phyloP scores from a whole-genome alignment of 2,329 filamentous ascomycete genomes.

The Ophiostoma novo-ulmi region DNA sequence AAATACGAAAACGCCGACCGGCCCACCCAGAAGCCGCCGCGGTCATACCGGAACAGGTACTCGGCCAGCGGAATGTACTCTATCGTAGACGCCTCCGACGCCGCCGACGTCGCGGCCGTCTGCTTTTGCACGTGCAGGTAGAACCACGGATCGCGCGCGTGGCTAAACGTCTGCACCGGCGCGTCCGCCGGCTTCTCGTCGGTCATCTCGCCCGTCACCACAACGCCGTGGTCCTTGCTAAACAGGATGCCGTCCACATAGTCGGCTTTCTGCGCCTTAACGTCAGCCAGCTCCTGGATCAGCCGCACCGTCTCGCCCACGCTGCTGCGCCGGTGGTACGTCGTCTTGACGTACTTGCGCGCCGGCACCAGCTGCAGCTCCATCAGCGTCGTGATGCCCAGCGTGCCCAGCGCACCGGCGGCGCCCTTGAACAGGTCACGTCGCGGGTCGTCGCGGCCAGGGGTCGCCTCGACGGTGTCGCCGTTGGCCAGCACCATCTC shows the following conservation, averaged over 20 bases:
- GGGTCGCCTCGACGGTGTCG: constrained; percentile 49
- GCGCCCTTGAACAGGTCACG: constrained; percentile 60
- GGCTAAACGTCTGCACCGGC: constrained; percentile 49
- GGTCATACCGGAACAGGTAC: constrained; percentile 73
- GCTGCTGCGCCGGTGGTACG: constrained; percentile 53
- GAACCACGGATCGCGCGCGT: constrained; percentile 66
- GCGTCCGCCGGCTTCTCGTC: constrained; percentile 42
- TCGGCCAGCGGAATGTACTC: constrained; percentile 64
- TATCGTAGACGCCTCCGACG: constrained; percentile 23
- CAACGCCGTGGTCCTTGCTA: constrained; percentile 55
- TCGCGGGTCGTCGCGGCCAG: constrained; percentile 34
- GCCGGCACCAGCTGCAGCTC: constrained; percentile 60
- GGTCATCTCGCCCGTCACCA: constrained; percentile 60
- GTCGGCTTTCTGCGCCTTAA: constrained; percentile 38
- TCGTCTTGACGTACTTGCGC: constrained; percentile 55
- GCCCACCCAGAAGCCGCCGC: constrained; percentile 70
- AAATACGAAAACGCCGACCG: constrained; percentile 63
- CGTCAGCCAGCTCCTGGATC: constrained; percentile 34
- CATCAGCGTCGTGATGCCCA: constrained; percentile 63
- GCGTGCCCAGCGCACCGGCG: constrained; percentile 61
- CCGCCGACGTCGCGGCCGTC: constrained; percentile 27
- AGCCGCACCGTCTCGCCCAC: constrained; percentile 45
- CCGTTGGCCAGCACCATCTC: constrained; percentile 68
- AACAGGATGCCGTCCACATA: constrained; percentile 72
- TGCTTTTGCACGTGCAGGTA: constrained; percentile 62